phyloP scores from a whole-genome alignment of 225 moss, liverwort and hornwort species.

The Pleurozium schreberi region DNA sequence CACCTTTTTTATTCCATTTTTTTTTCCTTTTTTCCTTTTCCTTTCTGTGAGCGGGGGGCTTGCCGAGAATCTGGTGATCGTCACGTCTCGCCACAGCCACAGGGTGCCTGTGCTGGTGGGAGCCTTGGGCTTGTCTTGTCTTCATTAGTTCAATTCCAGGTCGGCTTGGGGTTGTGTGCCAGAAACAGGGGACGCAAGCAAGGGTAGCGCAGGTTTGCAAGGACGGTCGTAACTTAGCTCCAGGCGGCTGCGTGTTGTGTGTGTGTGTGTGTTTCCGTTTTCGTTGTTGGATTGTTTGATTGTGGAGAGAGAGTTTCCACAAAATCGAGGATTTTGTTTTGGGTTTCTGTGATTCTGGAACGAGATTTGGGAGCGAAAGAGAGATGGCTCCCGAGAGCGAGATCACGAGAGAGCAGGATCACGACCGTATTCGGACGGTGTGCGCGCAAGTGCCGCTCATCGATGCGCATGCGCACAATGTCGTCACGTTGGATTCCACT shows the following conservation, averaged over 20 bases:
- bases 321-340: neutral
- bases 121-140: neutral
- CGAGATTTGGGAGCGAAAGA: neutral
- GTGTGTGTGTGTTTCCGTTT: neutral
- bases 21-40: too few relatives aligned
- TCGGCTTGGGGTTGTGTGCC: neutral
- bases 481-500: slow-evolving; percentile 70
- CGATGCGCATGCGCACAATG: slow-evolving; percentile 93
- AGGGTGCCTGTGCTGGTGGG: neutral
- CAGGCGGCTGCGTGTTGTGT: neutral
- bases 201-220: neutral
- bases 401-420: slow-evolving; percentile 29
- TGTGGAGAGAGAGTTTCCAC: neutral
- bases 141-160: neutral
- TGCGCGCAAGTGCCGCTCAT: slow-evolving; percentile 68
- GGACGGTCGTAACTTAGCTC: neutral
- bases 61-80: slow-evolving; percentile 3
- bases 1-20: neutral
- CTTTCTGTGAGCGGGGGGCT: neutral
- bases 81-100: neutral
- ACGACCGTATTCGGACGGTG: slow-evolving; percentile 57
- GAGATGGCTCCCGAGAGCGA: slow-evolving; percentile 32
- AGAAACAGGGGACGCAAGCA: neutral
- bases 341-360: neutral
- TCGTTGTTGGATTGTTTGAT: neutral